These are phyloP conservation scores for Mucor saturninus DNA, from an alignment of 371 early-diverging fungal genomes.

Conservation along the genomic window DNA sequence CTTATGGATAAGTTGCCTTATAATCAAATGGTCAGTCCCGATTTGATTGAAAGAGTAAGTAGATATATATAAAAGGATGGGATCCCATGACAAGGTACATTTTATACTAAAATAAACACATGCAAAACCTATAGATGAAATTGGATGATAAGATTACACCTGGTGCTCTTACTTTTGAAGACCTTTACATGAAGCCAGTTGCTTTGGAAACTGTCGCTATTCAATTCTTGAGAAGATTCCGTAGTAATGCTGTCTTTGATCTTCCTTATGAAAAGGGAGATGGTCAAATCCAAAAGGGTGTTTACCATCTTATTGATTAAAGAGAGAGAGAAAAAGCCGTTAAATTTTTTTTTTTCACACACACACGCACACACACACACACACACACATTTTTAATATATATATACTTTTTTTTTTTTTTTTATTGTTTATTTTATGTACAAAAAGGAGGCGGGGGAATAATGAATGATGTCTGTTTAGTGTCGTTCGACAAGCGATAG, in stretches of 20 bases:
- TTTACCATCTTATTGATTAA: conserved; percentile 65
- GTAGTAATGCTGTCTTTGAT: conserved; percentile 70
- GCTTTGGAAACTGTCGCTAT: conserved; percentile 80
- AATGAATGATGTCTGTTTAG: not conserved
- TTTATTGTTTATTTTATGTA: not conserved
- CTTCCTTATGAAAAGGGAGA: conserved; percentile 67
- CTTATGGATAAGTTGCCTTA: conserved; percentile 53
- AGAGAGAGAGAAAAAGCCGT: conserved; percentile 1
- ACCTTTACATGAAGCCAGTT: conserved; percentile 83
- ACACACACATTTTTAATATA: not conserved
- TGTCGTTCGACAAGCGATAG: conserved; percentile 3
- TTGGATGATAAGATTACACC: conserved; percentile 76
- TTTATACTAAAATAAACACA: not conserved
- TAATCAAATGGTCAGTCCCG: conserved; percentile 55
- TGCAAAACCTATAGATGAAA: conserved; percentile 50
- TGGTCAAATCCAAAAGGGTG: conserved; percentile 62
- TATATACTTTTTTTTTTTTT: not conserved
- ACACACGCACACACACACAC: not conserved
- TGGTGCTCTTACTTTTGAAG: conserved; percentile 81
- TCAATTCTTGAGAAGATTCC: conserved; percentile 84
- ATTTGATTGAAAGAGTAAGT: conserved; percentile 57
- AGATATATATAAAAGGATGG: not conserved
- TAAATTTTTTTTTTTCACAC: not conserved
- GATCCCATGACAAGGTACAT: not conserved
- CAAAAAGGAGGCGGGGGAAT: not conserved